Base-by-base conservation (phyloP, 116 monocot genomes). In the Iris pallida region DNA sequence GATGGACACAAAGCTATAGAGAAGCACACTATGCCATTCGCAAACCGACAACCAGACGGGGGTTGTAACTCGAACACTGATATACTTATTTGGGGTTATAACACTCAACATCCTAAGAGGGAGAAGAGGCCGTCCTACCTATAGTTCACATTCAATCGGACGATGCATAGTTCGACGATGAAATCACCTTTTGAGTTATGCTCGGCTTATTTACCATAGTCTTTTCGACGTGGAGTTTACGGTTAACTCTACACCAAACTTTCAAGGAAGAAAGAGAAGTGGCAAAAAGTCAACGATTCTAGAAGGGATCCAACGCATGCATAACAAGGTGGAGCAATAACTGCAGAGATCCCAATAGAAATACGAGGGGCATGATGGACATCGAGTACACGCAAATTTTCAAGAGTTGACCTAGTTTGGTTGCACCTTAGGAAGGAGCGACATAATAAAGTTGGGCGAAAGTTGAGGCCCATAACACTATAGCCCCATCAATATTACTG, bases 1-100 rank as follows among this genome's bases (percentile, higher is more conserved):
- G n/a, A n/a, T 70, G 63, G 71, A 64, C 4, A 77, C 47, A 0
- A 70, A 48, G 11, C 18, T 47, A 8, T 47, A 64, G 15, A 15
- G 47, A 4, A 64, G 64, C 19, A 47, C 1, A 5, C 7, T 16
- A 17, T 64, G 18, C 14, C 47, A 8, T 17, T 17, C 64, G n/a
- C 45, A 47, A 42, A 64, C 64, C 17, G 45, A 47, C 18, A 46
- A 46, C 19, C 9, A 64, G 47, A 47, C 47, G 16, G 47, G 47
- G 16, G 42, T 61, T 5, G 61, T 61, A 0, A 61, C 1, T 43
- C 4, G 1, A 14, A 61, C 42, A 0, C 8, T 64, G 6, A 13
- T 45, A 16, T 17, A 64, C 16, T 17, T 64, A 16, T 0, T 30
- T 30, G 47, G 11, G 47, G 46, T 4, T 47, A 17, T 13, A 64